These are phyloP conservation scores for Hyaloscypha bicolor DNA, from an alignment of 495 filamentous ascomycete genomes.

Conservation along the genomic window DNA sequence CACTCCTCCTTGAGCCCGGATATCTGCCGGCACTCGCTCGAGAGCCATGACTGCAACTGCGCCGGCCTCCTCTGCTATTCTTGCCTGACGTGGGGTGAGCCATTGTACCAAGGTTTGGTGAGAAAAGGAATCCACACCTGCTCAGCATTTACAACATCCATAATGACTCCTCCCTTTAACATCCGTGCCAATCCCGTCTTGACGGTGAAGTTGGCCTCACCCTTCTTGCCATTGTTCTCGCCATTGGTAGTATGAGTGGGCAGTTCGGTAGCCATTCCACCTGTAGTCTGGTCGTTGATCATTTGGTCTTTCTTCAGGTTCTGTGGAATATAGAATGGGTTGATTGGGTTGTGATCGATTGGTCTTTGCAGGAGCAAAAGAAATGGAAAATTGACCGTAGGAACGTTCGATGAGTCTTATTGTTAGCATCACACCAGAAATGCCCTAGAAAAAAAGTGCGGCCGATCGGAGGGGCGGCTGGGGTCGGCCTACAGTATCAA, in stretches of 20 bases:
- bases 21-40: slow-evolving; percentile 97
- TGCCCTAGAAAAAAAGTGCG: background rate
- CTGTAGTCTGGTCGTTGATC: slow-evolving; percentile 27
- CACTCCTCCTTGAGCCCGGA: slow-evolving; percentile 88
- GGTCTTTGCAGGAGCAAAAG: too few relatives aligned
- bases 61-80: slow-evolving; percentile 96
- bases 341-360: background rate
- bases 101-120: slow-evolving; percentile 3
- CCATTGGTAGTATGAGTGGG: slow-evolving; percentile 25
- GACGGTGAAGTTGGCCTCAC: slow-evolving; percentile 34
- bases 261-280: slow-evolving; percentile 33
- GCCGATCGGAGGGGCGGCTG: background rate
- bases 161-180: slow-evolving; percentile 98
- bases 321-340: background rate
- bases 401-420: background rate
- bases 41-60: slow-evolving; percentile 97
- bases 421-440: background rate
- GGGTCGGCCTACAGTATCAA: background rate
- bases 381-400: background rate
- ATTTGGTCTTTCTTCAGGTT: background rate
- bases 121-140: slow-evolving; percentile 58
- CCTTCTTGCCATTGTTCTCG: slow-evolving; percentile 12
- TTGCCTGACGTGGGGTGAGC: slow-evolving; percentile 56
- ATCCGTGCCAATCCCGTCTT: slow-evolving; percentile 96
- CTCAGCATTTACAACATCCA: slow-evolving; percentile 95